phyloP scores from a whole-genome alignment of 2,329 filamentous ascomycete genomes.

The Ceratocystis lukuohia region DNA sequence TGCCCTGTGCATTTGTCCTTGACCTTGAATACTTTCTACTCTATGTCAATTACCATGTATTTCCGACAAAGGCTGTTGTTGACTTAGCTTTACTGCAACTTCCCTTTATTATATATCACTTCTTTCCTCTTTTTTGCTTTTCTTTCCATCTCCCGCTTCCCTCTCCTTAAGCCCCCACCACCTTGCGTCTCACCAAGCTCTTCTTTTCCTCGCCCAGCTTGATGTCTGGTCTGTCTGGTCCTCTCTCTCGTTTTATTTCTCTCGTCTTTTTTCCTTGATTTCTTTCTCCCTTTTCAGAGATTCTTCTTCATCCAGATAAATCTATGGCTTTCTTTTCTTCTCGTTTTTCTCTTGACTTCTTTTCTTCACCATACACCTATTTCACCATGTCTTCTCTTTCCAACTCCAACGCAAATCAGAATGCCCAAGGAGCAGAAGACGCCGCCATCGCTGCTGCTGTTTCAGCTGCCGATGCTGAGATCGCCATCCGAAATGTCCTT shows the following conservation, averaged over 20 bases:
- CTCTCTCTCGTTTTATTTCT: too few species aligned
- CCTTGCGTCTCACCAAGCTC: neutral
- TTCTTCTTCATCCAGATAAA: too few species aligned
- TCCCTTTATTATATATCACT: conserved; percentile 9
- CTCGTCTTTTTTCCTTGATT: neutral
- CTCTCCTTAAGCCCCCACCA: neutral
- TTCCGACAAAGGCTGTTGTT: neutral
- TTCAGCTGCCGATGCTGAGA: conserved; percentile 4
- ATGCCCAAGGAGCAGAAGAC: neutral
- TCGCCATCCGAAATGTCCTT: conserved; percentile 4
- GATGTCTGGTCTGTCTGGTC: too few species aligned
- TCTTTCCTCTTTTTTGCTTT: conserved; percentile 1
- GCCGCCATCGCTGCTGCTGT: neutral
- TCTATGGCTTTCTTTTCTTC: neutral
- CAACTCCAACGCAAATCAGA: neutral
- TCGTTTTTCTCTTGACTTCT: neutral
- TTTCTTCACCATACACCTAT: neutral
- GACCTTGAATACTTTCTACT: neutral
- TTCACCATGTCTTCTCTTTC: conserved; percentile 2
- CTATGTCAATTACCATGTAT: neutral
- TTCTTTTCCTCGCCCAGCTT: neutral
- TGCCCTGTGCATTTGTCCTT: neutral
- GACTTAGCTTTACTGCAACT: neutral
- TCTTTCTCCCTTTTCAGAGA: neutral
- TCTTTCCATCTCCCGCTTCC: neutral